Percentiles rank a stretch among this genome's conserved stretches.
phyloP scores from a whole-genome alignment of 805 yeast genomes.

The Metschnikowia kunwiensis region DNA sequence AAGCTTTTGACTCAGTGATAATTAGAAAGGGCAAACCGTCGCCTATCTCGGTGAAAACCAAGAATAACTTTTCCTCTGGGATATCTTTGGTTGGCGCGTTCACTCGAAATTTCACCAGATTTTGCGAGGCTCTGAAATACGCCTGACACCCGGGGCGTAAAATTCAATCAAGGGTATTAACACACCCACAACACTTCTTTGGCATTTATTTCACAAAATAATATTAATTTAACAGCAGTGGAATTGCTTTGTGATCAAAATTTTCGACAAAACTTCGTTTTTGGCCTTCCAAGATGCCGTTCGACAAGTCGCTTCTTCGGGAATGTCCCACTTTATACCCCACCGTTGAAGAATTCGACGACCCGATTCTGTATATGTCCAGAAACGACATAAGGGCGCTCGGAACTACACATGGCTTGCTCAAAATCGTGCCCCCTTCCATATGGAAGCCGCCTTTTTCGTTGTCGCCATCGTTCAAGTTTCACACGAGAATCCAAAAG shows the following conservation, averaged over 20 bases:
- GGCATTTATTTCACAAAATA: too few relatives aligned
- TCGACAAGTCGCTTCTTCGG: slow-evolving; percentile 22
- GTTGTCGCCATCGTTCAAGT: slow-evolving; percentile 52
- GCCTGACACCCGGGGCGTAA: slow-evolving; percentile 2
- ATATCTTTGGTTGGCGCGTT: too few relatives aligned
- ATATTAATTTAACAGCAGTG: slow-evolving; percentile 1
- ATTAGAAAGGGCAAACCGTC: too few relatives aligned
- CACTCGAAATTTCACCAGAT: background rate
- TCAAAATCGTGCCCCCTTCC: slow-evolving; percentile 51
- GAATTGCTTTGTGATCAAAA: background rate
- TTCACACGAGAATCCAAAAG: slow-evolving; percentile 67
- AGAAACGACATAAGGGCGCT: slow-evolving; percentile 36
- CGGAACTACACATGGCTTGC: slow-evolving; percentile 49
- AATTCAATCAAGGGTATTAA: background rate
- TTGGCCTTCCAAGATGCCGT: slow-evolving; percentile 19
- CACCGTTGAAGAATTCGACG: slow-evolving; percentile 40
- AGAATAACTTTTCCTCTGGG: too few relatives aligned
- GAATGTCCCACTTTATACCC: slow-evolving; percentile 52
- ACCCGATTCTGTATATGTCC: slow-evolving; percentile 50
- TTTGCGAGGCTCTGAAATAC: slow-evolving; percentile 5
- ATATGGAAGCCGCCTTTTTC: slow-evolving; percentile 57
- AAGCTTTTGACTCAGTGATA: too few relatives aligned
- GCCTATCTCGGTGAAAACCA: too few relatives aligned
- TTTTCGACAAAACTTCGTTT: too few relatives aligned
- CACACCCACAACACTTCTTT: too few relatives aligned